These are phyloP conservation scores for Ogataea wickerhamii DNA, from an alignment of 805 yeast species.

Conservation along the genomic window DNA sequence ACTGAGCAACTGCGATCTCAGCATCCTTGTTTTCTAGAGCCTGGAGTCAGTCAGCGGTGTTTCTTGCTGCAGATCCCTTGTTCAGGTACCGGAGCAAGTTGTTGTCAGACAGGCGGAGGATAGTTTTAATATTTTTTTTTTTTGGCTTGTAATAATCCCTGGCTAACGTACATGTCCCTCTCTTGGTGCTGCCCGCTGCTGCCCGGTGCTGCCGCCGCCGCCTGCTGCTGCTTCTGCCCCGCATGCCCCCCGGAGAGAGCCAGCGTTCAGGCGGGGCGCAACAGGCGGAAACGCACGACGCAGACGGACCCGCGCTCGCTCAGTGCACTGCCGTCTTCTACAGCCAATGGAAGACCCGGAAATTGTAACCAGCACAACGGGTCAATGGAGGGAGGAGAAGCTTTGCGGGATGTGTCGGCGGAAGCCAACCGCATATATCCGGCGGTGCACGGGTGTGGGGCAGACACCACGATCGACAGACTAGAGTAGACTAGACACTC, in stretches of 20 bases:
- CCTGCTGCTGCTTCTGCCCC: too few species aligned
- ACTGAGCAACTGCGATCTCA: slow-evolving; percentile 21
- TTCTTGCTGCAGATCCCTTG: neutral
- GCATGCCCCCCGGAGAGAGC: too few species aligned
- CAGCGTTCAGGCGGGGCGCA: too few species aligned
- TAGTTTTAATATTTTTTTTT: neutral
- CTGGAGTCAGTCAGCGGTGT: neutral
- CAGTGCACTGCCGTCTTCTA: neutral
- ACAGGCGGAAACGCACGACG: too few species aligned
- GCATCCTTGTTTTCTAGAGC: neutral
- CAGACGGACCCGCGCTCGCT: neutral
- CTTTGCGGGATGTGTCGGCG: neutral
- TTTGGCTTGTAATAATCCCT: too few species aligned
- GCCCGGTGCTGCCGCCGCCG: too few species aligned
- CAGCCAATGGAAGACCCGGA: slow-evolving; percentile 1
- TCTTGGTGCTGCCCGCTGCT: too few species aligned
- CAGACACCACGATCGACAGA: too few species aligned
- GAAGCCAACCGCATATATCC: slow-evolving; percentile 1
- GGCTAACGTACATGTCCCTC: too few species aligned
- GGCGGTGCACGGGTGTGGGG: slow-evolving; percentile 1
- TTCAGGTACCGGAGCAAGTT: neutral
- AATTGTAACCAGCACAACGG: slow-evolving; percentile 3
- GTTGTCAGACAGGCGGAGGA: neutral
- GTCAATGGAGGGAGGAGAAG: slow-evolving; percentile 2
- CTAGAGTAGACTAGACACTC: neutral